Evolutionary conservation across 805 yeast genomes (phyloP), one percentile per base, ranked within the genome.

Genomic region (Sugiyamaella smithiae): DNA sequence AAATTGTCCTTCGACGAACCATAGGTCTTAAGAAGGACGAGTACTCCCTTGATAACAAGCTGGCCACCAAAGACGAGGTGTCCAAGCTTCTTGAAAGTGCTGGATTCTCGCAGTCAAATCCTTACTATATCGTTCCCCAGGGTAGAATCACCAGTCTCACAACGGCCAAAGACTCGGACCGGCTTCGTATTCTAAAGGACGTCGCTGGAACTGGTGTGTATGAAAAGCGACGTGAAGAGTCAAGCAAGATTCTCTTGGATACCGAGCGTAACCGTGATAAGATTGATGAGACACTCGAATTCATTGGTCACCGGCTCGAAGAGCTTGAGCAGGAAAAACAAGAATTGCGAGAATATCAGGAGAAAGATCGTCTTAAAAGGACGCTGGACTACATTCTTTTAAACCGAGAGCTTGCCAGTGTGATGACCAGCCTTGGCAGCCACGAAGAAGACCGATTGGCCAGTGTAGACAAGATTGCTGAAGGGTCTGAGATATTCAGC

Each of bases 41-140:
- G 65, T 90, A 87, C 60, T 83, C 93, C 5, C 65, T 93, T 40
- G 91, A 93, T 65, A 83, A 84, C 41, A 84, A 80, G 59, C 75
- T 87, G 11, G 85, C 91, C 2, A 83, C 91, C 1, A 78, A 89
- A 58, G 74, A 85, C 1, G 97, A 89, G 62, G 76, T 90, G 12
- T 81, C 82, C 80, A 85, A 86, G 54, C 68, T 88, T 54, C 71
- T 90, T 31, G 97, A 91, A 64, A 83, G 87, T 60, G 96, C 96
- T 0, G 99, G 99, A 0, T 88, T 93, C 61, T 85, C 96, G 0
- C 76, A 85, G 52, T 81, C 88, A 4, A 90, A 89, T 55, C 97
- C 97, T 0, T 91, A 90, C 66, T 91, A 91, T 64, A 91, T 93
- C 57, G 98, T 93, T 4, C 98, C 99, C 0, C 99, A 93, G 67